Base-by-base conservation (phyloP, 2,329 filamentous ascomycete species). In the Penicillium expansum region DNA sequence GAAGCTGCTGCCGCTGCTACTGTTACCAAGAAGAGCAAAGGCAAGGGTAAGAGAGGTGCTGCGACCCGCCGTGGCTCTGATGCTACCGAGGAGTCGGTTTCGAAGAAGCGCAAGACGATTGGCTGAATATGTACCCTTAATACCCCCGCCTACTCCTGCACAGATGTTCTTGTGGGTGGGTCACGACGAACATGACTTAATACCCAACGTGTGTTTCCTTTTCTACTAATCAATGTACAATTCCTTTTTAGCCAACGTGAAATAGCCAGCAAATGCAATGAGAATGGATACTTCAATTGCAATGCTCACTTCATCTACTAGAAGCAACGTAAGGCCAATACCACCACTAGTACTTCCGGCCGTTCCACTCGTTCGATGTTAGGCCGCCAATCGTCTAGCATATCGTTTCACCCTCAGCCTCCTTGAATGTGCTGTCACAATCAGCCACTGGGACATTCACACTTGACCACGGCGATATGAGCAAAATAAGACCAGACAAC, bases 1-100 rank as follows among this genome's bases (percentile, higher is more conserved):
- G 66, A 58, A 16, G 63, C 58, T 50, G 66, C 62, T 20, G 60
- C 63, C 2, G 61, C 62, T 42, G 57, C 60, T 2, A 62, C 44
- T 37, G 44, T 35, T 22, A 42, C 56, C 24, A 75, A 74, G 63
- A 75, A 74, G 64, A 62, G 44, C 6, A 73, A 76, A 49, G 70
- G 71, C 10, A 76, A 76, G 54, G 71, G 71, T 5, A 73, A 74
- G 62, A 64, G 67, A 29, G 62, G 62, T 57, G 67, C 68, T 11
- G 53, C 58, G 49, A 59, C 64, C 14, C 60, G 70, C 44, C 57
- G 69, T 48, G 67, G 67, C 41, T 72, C 70, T 1, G 71, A 74
- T 63, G 71, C 64, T 24, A 73, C 71, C 5, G 72, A 74, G 51
- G 72, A 73, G 55, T 69, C 69, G 2, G 58, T 64, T 20, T 48